Evolutionary conservation across 2,329 filamentous ascomycete genomes (phyloP), one percentile per base, ranked within the genome.

Genomic region (Fusarium domesticum): DNA sequence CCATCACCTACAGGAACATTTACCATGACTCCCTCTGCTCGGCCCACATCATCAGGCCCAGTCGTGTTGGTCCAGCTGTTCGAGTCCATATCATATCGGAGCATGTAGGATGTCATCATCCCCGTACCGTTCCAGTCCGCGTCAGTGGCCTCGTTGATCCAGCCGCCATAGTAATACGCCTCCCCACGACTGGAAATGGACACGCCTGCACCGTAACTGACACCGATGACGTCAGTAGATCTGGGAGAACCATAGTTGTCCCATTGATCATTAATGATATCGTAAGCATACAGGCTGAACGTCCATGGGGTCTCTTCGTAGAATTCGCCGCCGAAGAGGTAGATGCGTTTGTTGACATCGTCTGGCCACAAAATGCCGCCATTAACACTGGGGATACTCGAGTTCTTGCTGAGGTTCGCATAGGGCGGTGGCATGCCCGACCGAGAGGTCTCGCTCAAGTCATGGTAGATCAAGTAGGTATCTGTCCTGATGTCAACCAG

Each of bases 121-220:
- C 70, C 68, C 6, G 67, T 59, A 2, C 72, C 73, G 14, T 59
- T 61, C 79, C 78, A 84, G 7, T 70, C 70, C 1, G 73, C 65
- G 2, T 72, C 68, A 1, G 78, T 79, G 35, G 63, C 61, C 50
- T 78, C 78, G 53, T 74, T 81, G 45, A 78, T 66, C 74, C 77
- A 85, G 32, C 82, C 82, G 34, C 82, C 82, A 49, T 80, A 77
- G 58, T 83, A 82, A 56, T 77, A 85, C 2, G 75, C 80, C 45
- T 77, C 67, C 10, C 77, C 81, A 2, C 73, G 68, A 30, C 73
- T 70, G 5, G 80, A 70, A 8, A 81, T 70, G 3, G 76, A 72
- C 8, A 76, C 71, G 11, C 78, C 76, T 12, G 79, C 79, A 10
- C 81, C 81, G 47, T 75, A 83, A 6, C 78, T 74, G 2, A 78